Conservation (phyloP, 805 yeast species). For the Candida broadrunensis region DNA sequence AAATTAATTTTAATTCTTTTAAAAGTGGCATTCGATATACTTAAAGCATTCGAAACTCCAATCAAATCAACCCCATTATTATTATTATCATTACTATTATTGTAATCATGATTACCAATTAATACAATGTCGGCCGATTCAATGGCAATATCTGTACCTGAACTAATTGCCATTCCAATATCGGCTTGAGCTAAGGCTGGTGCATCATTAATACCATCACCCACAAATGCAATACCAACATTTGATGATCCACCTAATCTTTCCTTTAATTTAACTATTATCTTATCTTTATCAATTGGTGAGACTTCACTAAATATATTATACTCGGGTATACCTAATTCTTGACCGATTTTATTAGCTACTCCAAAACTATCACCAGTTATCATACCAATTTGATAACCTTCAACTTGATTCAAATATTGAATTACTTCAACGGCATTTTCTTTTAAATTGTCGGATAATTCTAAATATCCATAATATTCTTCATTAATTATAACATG, state of each 20-base stretch:
- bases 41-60: constrained; percentile 60
- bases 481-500: constrained; percentile 56
- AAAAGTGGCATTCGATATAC: constrained; percentile 70
- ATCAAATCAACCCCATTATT: constrained; percentile 26
- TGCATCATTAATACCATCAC: constrained; percentile 98
- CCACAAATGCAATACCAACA: constrained; percentile 74
- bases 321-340: constrained; percentile 61
- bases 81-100: constrained; percentile 10
- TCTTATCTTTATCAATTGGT: constrained; percentile 72
- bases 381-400: constrained; percentile 73
- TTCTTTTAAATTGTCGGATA: constrained; percentile 64
- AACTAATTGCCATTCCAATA: constrained; percentile 85
- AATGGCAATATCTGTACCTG: constrained; percentile 94
- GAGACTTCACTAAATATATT: constrained; percentile 73
- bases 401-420: constrained; percentile 45
- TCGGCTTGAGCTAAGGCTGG: constrained; percentile 91
- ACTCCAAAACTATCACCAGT: constrained; percentile 78
- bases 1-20: constrained; percentile 75
- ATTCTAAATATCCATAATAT: constrained; percentile 62
- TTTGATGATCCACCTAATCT: constrained; percentile 30
- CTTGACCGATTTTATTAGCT: constrained; percentile 61
- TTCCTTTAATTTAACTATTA: constrained; percentile 57
- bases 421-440: constrained; percentile 63
- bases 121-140: constrained; percentile 95
- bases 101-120: constrained; percentile 36